These are phyloP conservation scores for Pyrenochaeta sp. DNA, from an alignment of 2,329 filamentous ascomycete genomes.

Conservation along the genomic window DNA sequence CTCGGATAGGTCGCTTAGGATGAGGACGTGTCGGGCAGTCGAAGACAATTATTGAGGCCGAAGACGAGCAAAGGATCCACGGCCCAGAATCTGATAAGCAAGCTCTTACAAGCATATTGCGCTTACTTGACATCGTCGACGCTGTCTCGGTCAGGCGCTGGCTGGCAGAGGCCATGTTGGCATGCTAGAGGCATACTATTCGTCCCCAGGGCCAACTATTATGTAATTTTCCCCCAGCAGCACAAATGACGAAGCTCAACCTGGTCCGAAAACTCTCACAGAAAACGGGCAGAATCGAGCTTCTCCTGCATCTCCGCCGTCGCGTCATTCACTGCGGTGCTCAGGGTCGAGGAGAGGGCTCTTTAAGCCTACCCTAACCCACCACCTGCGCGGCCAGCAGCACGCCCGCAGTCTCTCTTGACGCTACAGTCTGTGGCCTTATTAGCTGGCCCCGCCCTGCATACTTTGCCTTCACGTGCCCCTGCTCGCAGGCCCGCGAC, in stretches of 20 bases:
- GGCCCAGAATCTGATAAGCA: constrained; percentile 17
- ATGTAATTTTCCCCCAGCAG: constrained; percentile 44
- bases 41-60: constrained; percentile 6
- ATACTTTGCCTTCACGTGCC: constrained; percentile 37
- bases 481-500: constrained; percentile 17
- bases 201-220: constrained; percentile 40
- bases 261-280: constrained; percentile 37
- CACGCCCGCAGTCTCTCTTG: not conserved
- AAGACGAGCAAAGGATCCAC: constrained; percentile 5
- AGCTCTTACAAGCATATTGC: constrained; percentile 28
- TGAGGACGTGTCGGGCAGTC: not conserved
- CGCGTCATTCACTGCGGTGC: constrained; percentile 18
- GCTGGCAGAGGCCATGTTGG: constrained; percentile 19
- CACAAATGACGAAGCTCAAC: constrained; percentile 35
- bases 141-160: constrained; percentile 31
- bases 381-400: not conserved
- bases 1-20: constrained; percentile 9
- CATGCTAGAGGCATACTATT: constrained; percentile 44
- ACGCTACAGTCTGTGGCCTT: constrained; percentile 1
- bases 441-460: constrained; percentile 24
- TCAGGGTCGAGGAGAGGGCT: constrained; percentile 11
- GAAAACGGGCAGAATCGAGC: constrained; percentile 21
- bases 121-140: constrained; percentile 15
- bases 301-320: constrained; percentile 47
- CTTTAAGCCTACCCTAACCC: constrained; percentile 10